Base-by-base conservation (phyloP, 2,329 filamentous ascomycete genomes). In the Diaporthe caulivora region DNA sequence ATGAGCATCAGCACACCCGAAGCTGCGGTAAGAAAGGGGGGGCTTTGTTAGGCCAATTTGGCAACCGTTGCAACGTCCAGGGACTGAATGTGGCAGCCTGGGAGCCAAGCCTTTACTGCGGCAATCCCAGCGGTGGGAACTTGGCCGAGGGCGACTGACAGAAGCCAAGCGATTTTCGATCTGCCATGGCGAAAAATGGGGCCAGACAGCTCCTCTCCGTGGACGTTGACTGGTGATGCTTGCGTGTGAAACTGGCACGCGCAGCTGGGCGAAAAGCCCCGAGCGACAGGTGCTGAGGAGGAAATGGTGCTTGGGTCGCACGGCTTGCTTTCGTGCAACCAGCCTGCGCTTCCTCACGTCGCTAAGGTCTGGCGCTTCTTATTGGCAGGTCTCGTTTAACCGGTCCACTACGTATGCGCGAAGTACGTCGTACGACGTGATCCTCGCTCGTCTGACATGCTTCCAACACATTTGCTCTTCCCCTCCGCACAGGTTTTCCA, bases 1-100 rank as follows among this genome's bases (percentile, higher is more conserved):
- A 70, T 73, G 71, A 71, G 57, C 71, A 62, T 57, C 49, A 74
- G 73, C 70, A 68, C 47, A 60, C 29, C 40, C 29, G 21, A 54
- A 49, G 53, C 57, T 74, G 70, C 64, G 55, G 73, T 74, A 65
- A 70, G 64, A 70, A 70, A 57, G 70, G 73, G 70, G 70, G 70
- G 70, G 70, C 42, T 55, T 47, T 53, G 37, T 57, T 54, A 65
- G 42, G 34, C 29, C 29, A 40, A 54, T 53, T 24, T 60, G 55
- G 31, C 31, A 71, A 17, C 65, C 57, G 47, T 31, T 40, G 47
- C 44, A n/a, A 49, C 64, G 29, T 55, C 58, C 64, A 47, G 53
- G 47, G 29, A 53, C 54, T 49, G 21, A 73, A 55, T 51, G 34
- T 51, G 55, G 64, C 54, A 73, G 62, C 65, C 34, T 53, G 37